Percentiles rank a stretch among this genome's conserved stretches.
phyloP scores from a whole-genome alignment of 2,329 filamentous ascomycete genomes.

The Tolypocladium ophioglossoides region DNA sequence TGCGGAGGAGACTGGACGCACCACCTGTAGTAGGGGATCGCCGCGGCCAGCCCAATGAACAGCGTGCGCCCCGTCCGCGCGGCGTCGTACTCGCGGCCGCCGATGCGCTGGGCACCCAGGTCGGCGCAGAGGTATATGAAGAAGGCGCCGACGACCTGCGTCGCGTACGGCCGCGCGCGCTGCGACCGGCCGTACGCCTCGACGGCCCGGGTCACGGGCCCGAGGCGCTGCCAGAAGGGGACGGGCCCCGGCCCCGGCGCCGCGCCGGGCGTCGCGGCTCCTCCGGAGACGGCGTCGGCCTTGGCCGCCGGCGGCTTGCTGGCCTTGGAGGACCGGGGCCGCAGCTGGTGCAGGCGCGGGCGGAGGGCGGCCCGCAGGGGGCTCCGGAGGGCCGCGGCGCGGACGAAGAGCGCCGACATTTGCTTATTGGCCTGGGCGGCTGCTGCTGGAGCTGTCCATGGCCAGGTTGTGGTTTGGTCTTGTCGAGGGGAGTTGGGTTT shows the following conservation, averaged over 20 bases:
- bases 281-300: not conserved
- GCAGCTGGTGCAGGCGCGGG: not conserved
- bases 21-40: conserved; percentile 77
- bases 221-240: conserved; percentile 46
- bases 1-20: conserved; percentile 31
- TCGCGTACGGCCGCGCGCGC: conserved; percentile 61
- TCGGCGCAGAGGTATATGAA: conserved; percentile 74
- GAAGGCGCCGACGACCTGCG: conserved; percentile 65
- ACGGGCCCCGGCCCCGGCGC: conserved; percentile 8
- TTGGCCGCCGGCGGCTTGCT: not conserved
- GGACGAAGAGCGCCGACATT: not conserved
- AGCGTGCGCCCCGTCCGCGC: conserved; percentile 60
- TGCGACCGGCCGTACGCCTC: conserved; percentile 61
- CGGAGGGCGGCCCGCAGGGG: not conserved
- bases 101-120: conserved; percentile 63
- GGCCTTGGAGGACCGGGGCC: not conserved
- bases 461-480: not conserved
- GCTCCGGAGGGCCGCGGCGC: not conserved
- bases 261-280: not conserved
- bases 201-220: conserved; percentile 41
- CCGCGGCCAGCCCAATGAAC: conserved; percentile 59
- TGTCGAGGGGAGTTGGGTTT: too few species aligned
- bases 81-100: conserved; percentile 53
- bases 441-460: not conserved
- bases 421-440: not conserved